A percentile compares a stretch with the other conserved stretches of the same genome.
These are phyloP conservation scores for Amanita inopinata DNA, from an alignment of 768 basidiomycete genomes.

Conservation along the genomic window DNA sequence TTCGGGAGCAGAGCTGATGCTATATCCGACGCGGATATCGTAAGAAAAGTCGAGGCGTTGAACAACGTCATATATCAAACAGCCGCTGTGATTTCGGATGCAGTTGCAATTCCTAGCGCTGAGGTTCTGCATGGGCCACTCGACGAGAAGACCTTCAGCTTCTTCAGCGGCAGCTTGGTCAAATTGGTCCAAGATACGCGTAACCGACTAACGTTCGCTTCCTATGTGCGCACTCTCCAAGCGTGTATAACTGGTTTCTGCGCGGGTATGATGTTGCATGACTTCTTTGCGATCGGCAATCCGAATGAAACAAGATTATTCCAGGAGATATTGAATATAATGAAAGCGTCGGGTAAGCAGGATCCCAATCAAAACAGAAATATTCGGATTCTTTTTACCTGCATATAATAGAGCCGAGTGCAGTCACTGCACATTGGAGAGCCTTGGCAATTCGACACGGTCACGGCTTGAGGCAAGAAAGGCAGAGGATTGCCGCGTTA, in stretches of 20 bases:
- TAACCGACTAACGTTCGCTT: neutral
- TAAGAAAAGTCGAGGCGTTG: conserved; percentile 31
- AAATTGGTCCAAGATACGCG: neutral
- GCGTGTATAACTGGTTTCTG: neutral
- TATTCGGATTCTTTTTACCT: neutral
- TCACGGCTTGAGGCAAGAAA: neutral
- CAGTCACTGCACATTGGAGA: conserved; percentile 3
- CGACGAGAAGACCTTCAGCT: neutral
- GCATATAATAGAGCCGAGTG: neutral
- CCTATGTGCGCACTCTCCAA: neutral
- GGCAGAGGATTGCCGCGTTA: neutral
- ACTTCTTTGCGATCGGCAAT: neutral
- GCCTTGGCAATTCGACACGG: neutral
- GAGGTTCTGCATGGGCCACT: neutral
- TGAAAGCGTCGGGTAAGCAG: conserved; percentile 1
- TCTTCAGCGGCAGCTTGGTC: conserved; percentile 7
- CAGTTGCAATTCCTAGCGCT: conserved; percentile 16
- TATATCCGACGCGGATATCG: conserved; percentile 34
- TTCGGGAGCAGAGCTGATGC: conserved; percentile 34
- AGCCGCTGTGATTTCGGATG: conserved; percentile 36
- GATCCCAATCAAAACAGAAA: no score
- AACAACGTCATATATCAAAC: conserved; percentile 40
- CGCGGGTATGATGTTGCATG: neutral
- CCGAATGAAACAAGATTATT: neutral
- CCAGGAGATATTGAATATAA: neutral